Base-by-base conservation (phyloP, 768 basidiomycete species). In the Phlebiopsis flavidoalba region DNA sequence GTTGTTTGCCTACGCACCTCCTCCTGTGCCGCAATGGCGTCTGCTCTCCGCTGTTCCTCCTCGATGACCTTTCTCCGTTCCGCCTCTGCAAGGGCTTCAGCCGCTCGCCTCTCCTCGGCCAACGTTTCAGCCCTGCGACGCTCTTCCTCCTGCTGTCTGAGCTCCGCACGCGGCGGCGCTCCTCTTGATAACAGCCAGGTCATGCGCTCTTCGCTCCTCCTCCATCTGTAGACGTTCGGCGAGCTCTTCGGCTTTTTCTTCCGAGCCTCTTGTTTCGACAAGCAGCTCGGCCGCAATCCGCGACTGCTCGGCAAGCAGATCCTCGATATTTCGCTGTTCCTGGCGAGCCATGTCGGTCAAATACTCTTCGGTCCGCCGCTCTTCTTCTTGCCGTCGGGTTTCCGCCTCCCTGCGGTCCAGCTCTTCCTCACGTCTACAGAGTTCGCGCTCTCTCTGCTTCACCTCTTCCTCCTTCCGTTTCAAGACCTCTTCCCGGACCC, bases 191-290 rank as follows among this genome's bases (percentile, higher is more conserved):
- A 31, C 77, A 58, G 66, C 76, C 53, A 63, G 47, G 12, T 36
- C 37, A 8, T 22, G 35, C 7, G 59, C 60, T 35, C 58, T 64
- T 43, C 64, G 63, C 57, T 73, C 72, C 24, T 73, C 72, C 60
- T 77, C 75, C 52, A 69, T 67, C 47, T 71, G 71, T 62, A 63
- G 67, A 7, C 50, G 51, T 60, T 72, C 77, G 58, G 66, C 76
- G 54, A 63, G 46, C 12, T 35, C 36, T 33, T 60, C 53, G 8
- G 59, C 59, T 31, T 60, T 31, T 60, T 64, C 61, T 56, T 73
- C 71, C n/a, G 72, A 71, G 59, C 76, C 75, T 53, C 68, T 67
- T 31, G 26, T 31, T 47, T 71, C 70, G 61, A 60, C 66, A 12
- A 49, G 21, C 17, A 55, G 26, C 43, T 63, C 59, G 14, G 45